A percentile compares a stretch with the other conserved stretches of the same genome.
Conservation (phyloP, 2,329 filamentous ascomycete species). For the Epichloe sibirici region DNA sequence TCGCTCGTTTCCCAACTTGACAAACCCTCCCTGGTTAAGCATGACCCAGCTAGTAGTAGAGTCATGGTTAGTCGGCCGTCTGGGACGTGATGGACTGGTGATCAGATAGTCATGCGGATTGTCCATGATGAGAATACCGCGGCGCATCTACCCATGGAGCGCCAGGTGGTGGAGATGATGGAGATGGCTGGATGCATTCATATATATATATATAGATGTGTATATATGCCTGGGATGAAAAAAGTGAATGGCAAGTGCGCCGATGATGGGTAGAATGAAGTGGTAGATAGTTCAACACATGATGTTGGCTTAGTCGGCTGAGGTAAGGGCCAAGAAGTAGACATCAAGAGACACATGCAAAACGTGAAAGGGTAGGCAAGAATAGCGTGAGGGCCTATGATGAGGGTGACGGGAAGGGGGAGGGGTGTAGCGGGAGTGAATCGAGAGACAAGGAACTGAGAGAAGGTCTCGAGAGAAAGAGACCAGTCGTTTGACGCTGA, state of each 20-base stretch:
- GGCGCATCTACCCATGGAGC: neutral
- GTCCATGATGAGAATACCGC: constrained; percentile 20
- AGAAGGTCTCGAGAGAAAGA: constrained; percentile 3
- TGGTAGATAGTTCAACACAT: neutral
- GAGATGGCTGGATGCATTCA: neutral
- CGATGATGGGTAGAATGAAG: neutral
- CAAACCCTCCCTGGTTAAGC: constrained; percentile 68
- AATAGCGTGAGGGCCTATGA: neutral
- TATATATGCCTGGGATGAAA: neutral
- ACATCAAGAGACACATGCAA: neutral
- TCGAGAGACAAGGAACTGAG: constrained; percentile 5
- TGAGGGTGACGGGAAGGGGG: neutral
- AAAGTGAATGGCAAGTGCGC: neutral
- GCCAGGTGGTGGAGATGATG: neutral
- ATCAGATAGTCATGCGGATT: constrained; percentile 30
- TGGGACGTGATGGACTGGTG: constrained; percentile 21
- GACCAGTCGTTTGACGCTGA: constrained; percentile 4
- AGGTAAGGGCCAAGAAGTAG: neutral
- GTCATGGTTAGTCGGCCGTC: constrained; percentile 36
- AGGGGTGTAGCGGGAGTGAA: neutral
- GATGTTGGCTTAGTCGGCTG: neutral
- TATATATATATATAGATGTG: neutral
- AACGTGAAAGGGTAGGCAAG: no score
- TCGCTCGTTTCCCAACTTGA: constrained; percentile 74
- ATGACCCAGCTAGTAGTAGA: constrained; percentile 70